These are phyloP conservation scores for Trametes versicolor DNA, from an alignment of 1,284 basidiomycete genomes.

Conservation along the genomic window DNA sequence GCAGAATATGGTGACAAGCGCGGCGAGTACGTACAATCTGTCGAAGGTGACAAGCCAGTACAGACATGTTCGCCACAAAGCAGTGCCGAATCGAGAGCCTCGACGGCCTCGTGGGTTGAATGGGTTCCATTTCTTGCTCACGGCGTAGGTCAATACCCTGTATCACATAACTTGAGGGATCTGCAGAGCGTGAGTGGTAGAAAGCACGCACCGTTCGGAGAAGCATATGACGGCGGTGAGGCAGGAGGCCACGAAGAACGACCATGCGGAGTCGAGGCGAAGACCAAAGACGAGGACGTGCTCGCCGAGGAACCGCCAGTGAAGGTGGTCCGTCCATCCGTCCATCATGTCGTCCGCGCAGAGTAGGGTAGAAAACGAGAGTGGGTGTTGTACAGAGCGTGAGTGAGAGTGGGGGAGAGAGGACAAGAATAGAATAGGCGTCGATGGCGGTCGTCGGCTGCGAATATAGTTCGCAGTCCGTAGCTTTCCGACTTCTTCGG, in stretches of 20 bases:
- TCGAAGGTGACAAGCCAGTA: conserved; percentile 66
- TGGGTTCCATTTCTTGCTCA: conserved; percentile 57
- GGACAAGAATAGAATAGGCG: conserved; percentile 4
- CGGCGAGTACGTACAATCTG: conserved; percentile 60
- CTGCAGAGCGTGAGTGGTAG: not conserved
- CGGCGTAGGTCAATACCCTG: conserved; percentile 61
- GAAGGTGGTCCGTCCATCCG: conserved; percentile 57
- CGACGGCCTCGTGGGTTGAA: conserved; percentile 44
- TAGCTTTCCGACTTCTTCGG: conserved; percentile 16
- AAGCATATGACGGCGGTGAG: conserved; percentile 61
- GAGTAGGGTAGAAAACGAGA: not conserved
- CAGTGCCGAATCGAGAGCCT: conserved; percentile 53
- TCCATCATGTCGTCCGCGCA: conserved; percentile 44
- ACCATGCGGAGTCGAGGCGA: conserved; percentile 57
- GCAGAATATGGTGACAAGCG: not conserved
- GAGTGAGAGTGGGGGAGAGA: not conserved
- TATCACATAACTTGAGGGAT: not conserved
- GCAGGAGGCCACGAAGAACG: conserved; percentile 54
- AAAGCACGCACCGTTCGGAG: conserved; percentile 59
- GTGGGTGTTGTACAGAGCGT: conserved; percentile 13
- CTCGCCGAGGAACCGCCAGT: conserved; percentile 64
- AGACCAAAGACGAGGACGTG: conserved; percentile 65
- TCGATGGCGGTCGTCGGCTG: not conserved
- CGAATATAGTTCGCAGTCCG: conserved; percentile 1
- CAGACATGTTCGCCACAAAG: conserved; percentile 61